phyloP scores from a whole-genome alignment of 441 rosid genomes.

The Dalechampia spathulata region DNA sequence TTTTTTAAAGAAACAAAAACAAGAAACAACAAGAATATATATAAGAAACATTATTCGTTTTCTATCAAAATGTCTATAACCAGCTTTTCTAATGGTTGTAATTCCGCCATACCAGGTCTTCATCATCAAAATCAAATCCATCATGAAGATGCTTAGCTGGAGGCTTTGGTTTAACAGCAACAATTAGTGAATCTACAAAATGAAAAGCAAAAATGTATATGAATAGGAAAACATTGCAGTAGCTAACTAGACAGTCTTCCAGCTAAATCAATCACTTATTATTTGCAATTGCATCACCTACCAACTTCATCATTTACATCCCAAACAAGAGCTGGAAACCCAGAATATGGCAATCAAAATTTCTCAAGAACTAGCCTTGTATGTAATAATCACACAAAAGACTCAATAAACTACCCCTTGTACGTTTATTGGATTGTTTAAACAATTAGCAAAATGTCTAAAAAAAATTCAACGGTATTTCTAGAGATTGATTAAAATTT shows the following conservation, averaged over 20 bases:
- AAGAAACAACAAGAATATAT: constrained; percentile 3
- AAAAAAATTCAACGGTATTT: too few species aligned
- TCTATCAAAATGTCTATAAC: too few species aligned
- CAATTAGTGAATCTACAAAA: constrained; percentile 54
- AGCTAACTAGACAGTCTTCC: not conserved
- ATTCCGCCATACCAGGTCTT: constrained; percentile 46
- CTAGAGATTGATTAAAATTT: too few species aligned
- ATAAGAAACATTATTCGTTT: not conserved
- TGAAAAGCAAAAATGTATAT: not conserved
- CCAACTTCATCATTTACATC: not conserved
- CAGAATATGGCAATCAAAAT: not conserved
- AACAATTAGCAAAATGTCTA: too few species aligned
- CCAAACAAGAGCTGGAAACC: not conserved
- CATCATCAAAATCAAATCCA: constrained; percentile 40
- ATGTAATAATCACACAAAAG: not conserved
- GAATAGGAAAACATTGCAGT: not conserved
- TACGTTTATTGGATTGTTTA: too few species aligned
- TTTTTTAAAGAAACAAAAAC: not conserved
- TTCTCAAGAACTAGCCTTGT: not conserved
- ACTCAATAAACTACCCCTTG: not conserved
- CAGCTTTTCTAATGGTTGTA: constrained; percentile 6
- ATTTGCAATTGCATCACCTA: not conserved
- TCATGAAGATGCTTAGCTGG: constrained; percentile 48
- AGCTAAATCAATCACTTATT: not conserved
- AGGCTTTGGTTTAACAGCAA: constrained; percentile 69